Evolutionary conservation across 805 yeast species (phyloP), one percentile per base, ranked within the genome.

Genomic region (Citeromyces nyonsensis): DNA sequence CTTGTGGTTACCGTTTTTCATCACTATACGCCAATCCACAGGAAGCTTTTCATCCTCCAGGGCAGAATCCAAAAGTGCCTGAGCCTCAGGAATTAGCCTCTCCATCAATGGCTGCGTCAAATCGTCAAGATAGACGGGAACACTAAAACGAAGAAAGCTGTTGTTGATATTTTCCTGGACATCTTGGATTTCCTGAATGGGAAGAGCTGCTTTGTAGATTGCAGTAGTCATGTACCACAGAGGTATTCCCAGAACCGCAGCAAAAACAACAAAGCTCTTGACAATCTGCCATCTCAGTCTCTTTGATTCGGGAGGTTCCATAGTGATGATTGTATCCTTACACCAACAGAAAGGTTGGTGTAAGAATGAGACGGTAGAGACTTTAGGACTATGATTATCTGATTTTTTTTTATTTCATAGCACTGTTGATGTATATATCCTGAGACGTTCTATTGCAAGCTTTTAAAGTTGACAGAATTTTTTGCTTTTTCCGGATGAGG

Each of bases 161-260:
- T n/a, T n/a, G n/a, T n/a, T n/a, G n/a, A n/a, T n/a, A n/a, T n/a
- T n/a, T n/a, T n/a, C n/a, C n/a, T n/a, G n/a, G 41, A 52, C 43
- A 12, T 39, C 36, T 40, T 55, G 45, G 30, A 76, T 59, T 28
- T 56, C 54, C 1, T 50, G 53, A 9, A 56, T 44, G 10, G 82
- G 82, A 26, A 80, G 56, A 26, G 62, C 61, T 2, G 83, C 80
- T 34, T 85, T 56, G 42, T 72, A 63, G 12, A 76, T 67, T 3
- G 70, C 52, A 4, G 88, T 75, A 12, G 88, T 75, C 15, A 43
- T 36, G 25, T 54, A 43, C 72, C 79, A 78, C 34, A 73, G 45
- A 4, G 86, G 85, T 5, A 63, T 42, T 2, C 80, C 84, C 13
- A 71, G 38, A 2, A 54, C 30, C 4, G 48, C 34, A 26, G 14